A percentile compares a stretch with the other conserved stretches of the same genome.
These are phyloP conservation scores for Cornus suecica DNA, from an alignment of 148 eudicot genomes.

Conservation along the genomic window DNA sequence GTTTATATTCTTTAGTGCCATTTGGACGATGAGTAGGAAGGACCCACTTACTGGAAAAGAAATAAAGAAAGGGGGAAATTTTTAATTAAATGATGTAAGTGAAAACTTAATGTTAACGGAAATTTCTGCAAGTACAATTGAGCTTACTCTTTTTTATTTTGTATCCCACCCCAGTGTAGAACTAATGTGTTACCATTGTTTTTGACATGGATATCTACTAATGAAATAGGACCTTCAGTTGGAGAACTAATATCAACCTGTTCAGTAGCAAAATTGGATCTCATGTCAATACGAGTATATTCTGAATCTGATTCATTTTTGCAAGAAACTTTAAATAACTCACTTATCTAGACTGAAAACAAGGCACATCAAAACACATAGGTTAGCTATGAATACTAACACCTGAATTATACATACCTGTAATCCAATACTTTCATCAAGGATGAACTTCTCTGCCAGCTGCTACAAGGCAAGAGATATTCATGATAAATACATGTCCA, in stretches of 20 bases:
- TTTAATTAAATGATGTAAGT: not conserved
- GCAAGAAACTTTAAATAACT: not conserved
- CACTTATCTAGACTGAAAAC: not conserved
- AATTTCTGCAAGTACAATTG: not conserved
- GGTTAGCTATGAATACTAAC: not conserved
- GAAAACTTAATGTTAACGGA: slow-evolving; percentile 1
- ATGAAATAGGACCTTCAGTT: slow-evolving; percentile 43
- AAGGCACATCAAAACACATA: not conserved
- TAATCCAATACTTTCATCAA: slow-evolving; percentile 71
- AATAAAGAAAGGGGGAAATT: not conserved
- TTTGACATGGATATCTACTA: slow-evolving; percentile 56
- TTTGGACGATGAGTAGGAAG: slow-evolving; percentile 76
- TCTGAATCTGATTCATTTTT: not conserved
- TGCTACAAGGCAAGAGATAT: slow-evolving; percentile 30
- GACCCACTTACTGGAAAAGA: slow-evolving; percentile 58
- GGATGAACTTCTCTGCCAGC: slow-evolving; percentile 67
- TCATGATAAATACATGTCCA: slow-evolving; percentile 3
- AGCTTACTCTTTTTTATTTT: slow-evolving; percentile 55
- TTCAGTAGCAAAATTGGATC: not conserved
- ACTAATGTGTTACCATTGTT: slow-evolving; percentile 49
- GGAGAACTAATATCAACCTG: slow-evolving; percentile 71
- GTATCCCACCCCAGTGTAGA: slow-evolving; percentile 89
- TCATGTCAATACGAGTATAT: too few species aligned
- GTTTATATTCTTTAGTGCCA: slow-evolving; percentile 66
- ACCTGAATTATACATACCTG: slow-evolving; percentile 51